These are phyloP conservation scores for Kodamaea neixiangensis DNA, from an alignment of 805 yeast genomes.

Conservation along the genomic window DNA sequence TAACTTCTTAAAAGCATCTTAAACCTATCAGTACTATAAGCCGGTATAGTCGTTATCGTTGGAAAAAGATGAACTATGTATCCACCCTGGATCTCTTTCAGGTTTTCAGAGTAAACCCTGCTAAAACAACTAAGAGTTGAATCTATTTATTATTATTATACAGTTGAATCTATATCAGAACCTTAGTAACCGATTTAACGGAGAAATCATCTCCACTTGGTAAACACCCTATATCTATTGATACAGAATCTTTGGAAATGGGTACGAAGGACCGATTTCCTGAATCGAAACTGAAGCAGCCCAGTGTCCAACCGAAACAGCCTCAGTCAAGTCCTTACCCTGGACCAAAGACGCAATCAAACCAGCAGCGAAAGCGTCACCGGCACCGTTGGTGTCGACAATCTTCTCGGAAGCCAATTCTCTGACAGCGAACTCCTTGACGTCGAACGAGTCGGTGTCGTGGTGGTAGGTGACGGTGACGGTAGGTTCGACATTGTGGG, in stretches of 20 bases:
- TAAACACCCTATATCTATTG: background rate
- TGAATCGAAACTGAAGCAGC: slow-evolving; percentile 90
- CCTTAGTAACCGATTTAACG: background rate
- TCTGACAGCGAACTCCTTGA: slow-evolving; percentile 65
- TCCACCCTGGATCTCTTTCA: no score
- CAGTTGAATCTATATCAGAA: slow-evolving; percentile 1
- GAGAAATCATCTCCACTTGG: background rate
- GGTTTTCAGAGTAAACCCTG: no score
- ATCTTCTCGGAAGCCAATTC: slow-evolving; percentile 67
- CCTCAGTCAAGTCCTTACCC: slow-evolving; percentile 59
- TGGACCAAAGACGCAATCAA: slow-evolving; percentile 85
- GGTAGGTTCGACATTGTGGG: slow-evolving; percentile 94
- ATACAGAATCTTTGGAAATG: slow-evolving; percentile 58
- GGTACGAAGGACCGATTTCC: slow-evolving; percentile 93
- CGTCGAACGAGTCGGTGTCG: slow-evolving; percentile 45
- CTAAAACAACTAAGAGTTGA: slow-evolving; percentile 2
- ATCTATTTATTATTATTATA: background rate
- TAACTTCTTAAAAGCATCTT: no score
- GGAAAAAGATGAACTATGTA: no score
- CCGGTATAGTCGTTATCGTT: no score
- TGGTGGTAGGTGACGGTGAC: slow-evolving; percentile 65
- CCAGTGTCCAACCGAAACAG: slow-evolving; percentile 92
- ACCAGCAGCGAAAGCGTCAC: slow-evolving; percentile 98
- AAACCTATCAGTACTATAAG: no score
- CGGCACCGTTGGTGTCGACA: slow-evolving; percentile 97